Conservation (phyloP, 2,329 filamentous ascomycete genomes). For the Colletotrichum camelliae region DNA sequence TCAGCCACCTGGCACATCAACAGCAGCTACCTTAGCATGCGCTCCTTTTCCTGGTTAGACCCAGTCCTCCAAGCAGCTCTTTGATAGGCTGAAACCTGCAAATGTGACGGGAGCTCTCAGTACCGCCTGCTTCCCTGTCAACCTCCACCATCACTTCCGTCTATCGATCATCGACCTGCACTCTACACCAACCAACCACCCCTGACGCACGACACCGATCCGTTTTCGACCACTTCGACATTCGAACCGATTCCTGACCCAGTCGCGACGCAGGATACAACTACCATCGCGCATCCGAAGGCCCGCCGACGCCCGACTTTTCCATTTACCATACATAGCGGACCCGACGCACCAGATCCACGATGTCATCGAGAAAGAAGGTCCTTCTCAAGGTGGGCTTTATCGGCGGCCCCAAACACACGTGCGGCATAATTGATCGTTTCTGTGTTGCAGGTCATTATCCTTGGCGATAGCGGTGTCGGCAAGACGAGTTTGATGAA, state of each 20-base stretch:
- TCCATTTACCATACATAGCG: background rate
- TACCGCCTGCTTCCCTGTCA: conserved; percentile 21
- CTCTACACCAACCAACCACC: conserved; percentile 22
- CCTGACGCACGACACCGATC: conserved; percentile 17
- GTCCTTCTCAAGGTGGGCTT: conserved; percentile 80
- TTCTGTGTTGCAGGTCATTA: conserved; percentile 78
- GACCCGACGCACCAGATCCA: conserved; percentile 28
- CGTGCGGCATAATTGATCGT: conserved; percentile 8
- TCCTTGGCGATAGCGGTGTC: conserved; percentile 97
- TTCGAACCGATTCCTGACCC: conserved; percentile 6
- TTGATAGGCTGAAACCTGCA: conserved; percentile 23
- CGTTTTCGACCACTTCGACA: conserved; percentile 12
- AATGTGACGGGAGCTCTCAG: conserved; percentile 22
- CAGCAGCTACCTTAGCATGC: background rate
- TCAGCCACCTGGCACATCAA: conserved; percentile 4
- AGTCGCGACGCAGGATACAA: conserved; percentile 1
- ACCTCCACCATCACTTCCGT: conserved; percentile 20
- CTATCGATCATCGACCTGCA: conserved; percentile 20
- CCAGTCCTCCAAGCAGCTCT: conserved; percentile 2
- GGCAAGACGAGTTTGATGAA: conserved; percentile 99
- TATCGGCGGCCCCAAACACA: background rate
- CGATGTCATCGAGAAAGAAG: conserved; percentile 86
- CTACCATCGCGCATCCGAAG: background rate
- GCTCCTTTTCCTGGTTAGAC: conserved; percentile 13
- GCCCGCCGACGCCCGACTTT: background rate